Evolutionary conservation across 1,284 basidiomycete genomes (phyloP), one percentile per base, ranked within the genome.

Genomic region (Bondarzewia mesenterica): DNA sequence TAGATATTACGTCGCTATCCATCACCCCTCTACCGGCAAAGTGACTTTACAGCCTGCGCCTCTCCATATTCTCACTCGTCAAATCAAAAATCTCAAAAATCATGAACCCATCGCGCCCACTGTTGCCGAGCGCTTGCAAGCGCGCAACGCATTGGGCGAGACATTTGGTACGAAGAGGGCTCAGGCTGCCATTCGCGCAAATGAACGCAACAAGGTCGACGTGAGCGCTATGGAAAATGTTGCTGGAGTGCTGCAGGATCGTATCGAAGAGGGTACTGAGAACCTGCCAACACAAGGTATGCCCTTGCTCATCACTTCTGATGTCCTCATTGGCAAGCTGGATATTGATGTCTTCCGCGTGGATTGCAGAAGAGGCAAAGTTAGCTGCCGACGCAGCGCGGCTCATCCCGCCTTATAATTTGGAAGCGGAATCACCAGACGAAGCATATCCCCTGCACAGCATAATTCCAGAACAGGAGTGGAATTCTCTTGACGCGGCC

Each of bases 141-240:
- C 83, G 29, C 77, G 86, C 23, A 89, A 81, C 51, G 73, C 78
- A n/a, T 78, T 97, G 1, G 93, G 93, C 26, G 85, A 91, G 61
- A 80, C 87, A 1, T 97, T 97, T 56, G 93, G 93, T 20, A 95
- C 92, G 12, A 89, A 91, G 68, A 96, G 95, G 63, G 89, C 91
- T 35, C 87, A 91, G 66, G 80, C 82, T 14, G 83, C 81, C 25
- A 92, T 96, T 58, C 79, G 80, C 50, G 85, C 89, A 2, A 78
- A 80, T 51, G 91, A 92, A 65, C 77, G 93, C 52, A 93, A 93
- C 68, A 82, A 82, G 61, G 82, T 97, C 32, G 90, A 95, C 66
- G 79, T 89, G 14, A 72, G 74, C 46, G 89, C 90, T 1, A 92
- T 95, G 86, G 76, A 85, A 60, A 79, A 79, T 12, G 85, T 93